phyloP scores from a whole-genome alignment of 495 filamentous ascomycete genomes.

The Stereocaulon alpinum region DNA sequence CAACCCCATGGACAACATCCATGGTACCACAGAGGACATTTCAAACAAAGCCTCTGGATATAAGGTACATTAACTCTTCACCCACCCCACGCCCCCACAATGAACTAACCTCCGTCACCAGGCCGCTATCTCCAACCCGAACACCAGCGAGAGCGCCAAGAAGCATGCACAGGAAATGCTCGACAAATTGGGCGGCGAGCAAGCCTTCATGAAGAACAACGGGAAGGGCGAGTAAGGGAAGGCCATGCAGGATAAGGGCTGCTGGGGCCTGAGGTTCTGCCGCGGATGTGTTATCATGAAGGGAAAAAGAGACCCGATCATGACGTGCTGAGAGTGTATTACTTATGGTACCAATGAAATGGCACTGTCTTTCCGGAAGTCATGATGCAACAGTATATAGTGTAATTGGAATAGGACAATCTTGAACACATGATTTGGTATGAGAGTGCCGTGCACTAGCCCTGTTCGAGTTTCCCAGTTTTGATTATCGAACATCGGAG shows the following conservation, averaged over 20 bases:
- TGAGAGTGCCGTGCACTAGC: too few species aligned
- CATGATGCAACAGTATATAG: too few species aligned
- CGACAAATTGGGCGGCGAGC: conserved; percentile 16
- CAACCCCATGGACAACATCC: conserved; percentile 20
- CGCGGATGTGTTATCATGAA: too few species aligned
- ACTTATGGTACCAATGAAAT: too few species aligned
- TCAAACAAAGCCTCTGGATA: conserved; percentile 18
- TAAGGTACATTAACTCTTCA: conserved; percentile 7
- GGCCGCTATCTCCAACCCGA: conserved; percentile 6
- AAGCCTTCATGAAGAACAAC: conserved; percentile 21
- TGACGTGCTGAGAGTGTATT: too few species aligned
- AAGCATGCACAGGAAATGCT: conserved; percentile 13
- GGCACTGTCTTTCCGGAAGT: too few species aligned
- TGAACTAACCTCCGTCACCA: not conserved
- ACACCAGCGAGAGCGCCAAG: conserved; percentile 2
- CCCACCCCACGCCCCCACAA: not conserved
- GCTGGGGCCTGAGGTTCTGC: not conserved
- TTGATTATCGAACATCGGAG: too few species aligned
- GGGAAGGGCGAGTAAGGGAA: conserved; percentile 10
- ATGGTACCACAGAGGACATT: conserved; percentile 17
- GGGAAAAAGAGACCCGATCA: too few species aligned
- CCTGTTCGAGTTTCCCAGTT: too few species aligned
- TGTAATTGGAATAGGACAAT: too few species aligned
- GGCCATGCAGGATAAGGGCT: not conserved
- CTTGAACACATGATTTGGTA: too few species aligned